Conservation (phyloP, 441 rosid species). For the Aquilaria agallochum region DNA sequence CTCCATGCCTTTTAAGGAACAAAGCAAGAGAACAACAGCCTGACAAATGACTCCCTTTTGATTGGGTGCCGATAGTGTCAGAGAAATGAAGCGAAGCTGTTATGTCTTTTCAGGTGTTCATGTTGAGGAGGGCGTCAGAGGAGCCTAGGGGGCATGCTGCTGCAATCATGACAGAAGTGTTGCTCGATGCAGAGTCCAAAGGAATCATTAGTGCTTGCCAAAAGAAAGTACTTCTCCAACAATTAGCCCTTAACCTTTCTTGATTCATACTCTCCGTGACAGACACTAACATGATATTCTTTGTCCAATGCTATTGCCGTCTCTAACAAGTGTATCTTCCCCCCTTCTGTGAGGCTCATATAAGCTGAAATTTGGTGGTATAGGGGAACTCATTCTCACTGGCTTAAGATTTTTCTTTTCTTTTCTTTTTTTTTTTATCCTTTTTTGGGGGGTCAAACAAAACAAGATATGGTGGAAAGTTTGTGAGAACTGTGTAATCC, state of each 20-base stretch:
- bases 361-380: too few relatives aligned
- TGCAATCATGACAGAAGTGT: constrained; percentile 62
- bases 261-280: neutral
- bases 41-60: neutral
- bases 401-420: too few relatives aligned
- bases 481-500: too few relatives aligned
- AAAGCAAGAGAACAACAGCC: neutral
- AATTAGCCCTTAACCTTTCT: constrained; percentile 57
- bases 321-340: too few relatives aligned
- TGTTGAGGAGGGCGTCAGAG: constrained; percentile 62
- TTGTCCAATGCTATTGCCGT: too few relatives aligned
- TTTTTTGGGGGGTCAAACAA: too few relatives aligned
- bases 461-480: too few relatives aligned
- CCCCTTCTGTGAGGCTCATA: too few relatives aligned
- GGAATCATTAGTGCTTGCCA: constrained; percentile 61
- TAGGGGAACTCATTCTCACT: too few relatives aligned
- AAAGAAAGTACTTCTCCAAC: constrained; percentile 53
- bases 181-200: constrained; percentile 64
- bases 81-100: neutral
- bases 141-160: constrained; percentile 66
- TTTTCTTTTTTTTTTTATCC: too few relatives aligned
- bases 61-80: neutral
- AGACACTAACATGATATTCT: too few relatives aligned
- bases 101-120: constrained; percentile 44
- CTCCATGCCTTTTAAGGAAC: neutral